Percentiles rank a stretch among this genome's conserved stretches.
phyloP scores from a whole-genome alignment of 495 filamentous ascomycete genomes.

The Podospora comata region DNA sequence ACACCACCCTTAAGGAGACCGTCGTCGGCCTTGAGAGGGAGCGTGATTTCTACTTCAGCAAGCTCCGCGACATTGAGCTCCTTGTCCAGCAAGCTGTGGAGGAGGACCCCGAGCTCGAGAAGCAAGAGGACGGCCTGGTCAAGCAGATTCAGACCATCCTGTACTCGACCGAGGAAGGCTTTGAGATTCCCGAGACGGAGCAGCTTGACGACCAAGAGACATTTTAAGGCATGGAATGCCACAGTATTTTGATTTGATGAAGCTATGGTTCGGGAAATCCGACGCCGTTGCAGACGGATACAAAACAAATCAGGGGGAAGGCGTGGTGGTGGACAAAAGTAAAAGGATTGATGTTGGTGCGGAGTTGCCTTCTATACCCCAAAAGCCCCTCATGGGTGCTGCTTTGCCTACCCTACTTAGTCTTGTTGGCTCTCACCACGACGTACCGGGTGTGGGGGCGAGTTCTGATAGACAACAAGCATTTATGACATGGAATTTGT shows the following conservation, averaged over 20 bases:
- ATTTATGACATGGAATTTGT: not conserved
- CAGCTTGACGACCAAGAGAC: slow-evolving; percentile 70
- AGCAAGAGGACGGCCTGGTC: slow-evolving; percentile 84
- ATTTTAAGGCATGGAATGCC: slow-evolving; percentile 48
- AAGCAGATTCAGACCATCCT: slow-evolving; percentile 94
- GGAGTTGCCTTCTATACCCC: slow-evolving; percentile 31
- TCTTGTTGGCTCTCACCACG: slow-evolving; percentile 1
- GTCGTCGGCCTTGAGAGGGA: slow-evolving; percentile 87
- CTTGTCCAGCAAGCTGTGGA: slow-evolving; percentile 89
- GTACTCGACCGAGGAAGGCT: slow-evolving; percentile 94
- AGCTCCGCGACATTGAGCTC: slow-evolving; percentile 93
- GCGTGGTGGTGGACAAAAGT: slow-evolving; percentile 20
- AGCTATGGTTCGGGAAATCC: not conserved
- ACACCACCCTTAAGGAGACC: slow-evolving; percentile 76
- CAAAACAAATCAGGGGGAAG: slow-evolving; percentile 11
- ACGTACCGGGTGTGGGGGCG: not conserved
- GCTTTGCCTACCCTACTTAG: slow-evolving; percentile 4
- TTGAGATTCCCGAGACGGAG: slow-evolving; percentile 76
- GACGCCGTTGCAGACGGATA: slow-evolving; percentile 18
- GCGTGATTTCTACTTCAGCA: slow-evolving; percentile 98
- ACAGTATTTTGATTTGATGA: not conserved
- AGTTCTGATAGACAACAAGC: not conserved
- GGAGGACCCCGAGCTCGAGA: slow-evolving; percentile 82
- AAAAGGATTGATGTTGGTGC: slow-evolving; percentile 19
- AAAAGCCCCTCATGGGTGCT: not conserved